phyloP scores from a whole-genome alignment of 805 yeast species.

The Ogataea allantospora region DNA sequence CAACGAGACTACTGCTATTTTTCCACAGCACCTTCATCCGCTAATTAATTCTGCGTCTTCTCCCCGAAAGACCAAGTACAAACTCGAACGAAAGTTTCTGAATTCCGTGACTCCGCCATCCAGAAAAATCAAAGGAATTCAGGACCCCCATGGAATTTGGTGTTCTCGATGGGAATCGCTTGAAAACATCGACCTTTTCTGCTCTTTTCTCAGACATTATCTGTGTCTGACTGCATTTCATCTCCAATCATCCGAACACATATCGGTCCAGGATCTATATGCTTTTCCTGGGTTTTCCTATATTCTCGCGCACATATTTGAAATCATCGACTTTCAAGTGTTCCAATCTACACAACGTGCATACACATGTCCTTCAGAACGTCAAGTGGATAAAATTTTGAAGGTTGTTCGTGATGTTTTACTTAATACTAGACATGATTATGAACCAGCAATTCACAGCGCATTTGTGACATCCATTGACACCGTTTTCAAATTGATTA shows the following conservation, averaged over 20 bases:
- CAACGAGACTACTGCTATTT: constrained; percentile 15
- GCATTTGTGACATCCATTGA: constrained; percentile 27
- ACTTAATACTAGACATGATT: constrained; percentile 30
- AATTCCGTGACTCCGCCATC: constrained; percentile 41
- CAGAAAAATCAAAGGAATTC: constrained; percentile 41
- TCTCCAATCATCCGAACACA: constrained; percentile 13
- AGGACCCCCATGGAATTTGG: constrained; percentile 62
- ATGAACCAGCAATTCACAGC: constrained; percentile 25
- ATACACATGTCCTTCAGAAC: constrained; percentile 14
- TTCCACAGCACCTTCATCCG: constrained; percentile 26
- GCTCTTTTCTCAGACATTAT: constrained; percentile 62
- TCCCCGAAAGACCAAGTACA: constrained; percentile 28
- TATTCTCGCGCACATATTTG: constrained; percentile 46
- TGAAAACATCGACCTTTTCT: constrained; percentile 54
- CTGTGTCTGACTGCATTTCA: constrained; percentile 33
- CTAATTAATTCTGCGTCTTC: constrained; percentile 22
- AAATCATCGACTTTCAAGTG: constrained; percentile 32
- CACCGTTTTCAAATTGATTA: constrained; percentile 23
- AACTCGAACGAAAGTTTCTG: constrained; percentile 30
- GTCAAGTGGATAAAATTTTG: constrained; percentile 33
- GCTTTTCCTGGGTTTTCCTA: constrained; percentile 46
- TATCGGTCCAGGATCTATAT: constrained; percentile 18
- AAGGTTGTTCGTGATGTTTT: constrained; percentile 37
- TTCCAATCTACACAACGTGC: constrained; percentile 12
- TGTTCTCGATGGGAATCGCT: constrained; percentile 57